These are phyloP conservation scores for Wickerhamiella alocasiicola DNA, from an alignment of 805 yeast species.

Conservation along the genomic window DNA sequence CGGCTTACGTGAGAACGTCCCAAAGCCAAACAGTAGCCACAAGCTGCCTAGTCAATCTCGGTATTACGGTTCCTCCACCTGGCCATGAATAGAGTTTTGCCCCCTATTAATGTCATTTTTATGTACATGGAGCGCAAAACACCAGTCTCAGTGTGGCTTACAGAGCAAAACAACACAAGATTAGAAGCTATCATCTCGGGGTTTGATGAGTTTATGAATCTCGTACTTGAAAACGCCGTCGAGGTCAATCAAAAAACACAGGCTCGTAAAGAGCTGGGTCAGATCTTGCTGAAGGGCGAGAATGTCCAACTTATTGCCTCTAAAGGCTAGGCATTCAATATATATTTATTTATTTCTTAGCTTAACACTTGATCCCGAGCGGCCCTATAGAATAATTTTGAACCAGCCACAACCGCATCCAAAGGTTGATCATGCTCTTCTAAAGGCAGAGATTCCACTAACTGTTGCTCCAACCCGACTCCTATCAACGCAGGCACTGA, in stretches of 20 bases:
- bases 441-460: conserved; percentile 39
- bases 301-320: conserved; percentile 72
- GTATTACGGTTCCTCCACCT: no score
- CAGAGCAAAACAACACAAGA: conserved; percentile 65
- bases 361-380: conserved; percentile 16
- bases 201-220: conserved; percentile 95
- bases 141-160: conserved; percentile 75
- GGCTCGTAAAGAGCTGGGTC: conserved; percentile 33
- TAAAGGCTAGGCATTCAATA: conserved; percentile 21
- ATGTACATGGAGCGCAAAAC: conserved; percentile 74
- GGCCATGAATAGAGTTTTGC: conserved; percentile 43
- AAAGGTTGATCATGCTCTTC: conserved; percentile 54
- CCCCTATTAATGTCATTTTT: conserved; percentile 87
- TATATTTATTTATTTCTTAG: neutral
- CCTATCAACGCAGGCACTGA: conserved; percentile 35
- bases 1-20: neutral
- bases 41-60: no score
- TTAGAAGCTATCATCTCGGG: conserved; percentile 76
- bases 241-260: conserved; percentile 51
- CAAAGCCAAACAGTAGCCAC: no score
- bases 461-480: conserved; percentile 51
- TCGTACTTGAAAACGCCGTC: conserved; percentile 46
- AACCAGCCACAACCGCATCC: conserved; percentile 42
- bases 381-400: no score
- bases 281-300: conserved; percentile 82